phyloP scores from a whole-genome alignment of 768 basidiomycete species.

The Boletus insuetus region DNA sequence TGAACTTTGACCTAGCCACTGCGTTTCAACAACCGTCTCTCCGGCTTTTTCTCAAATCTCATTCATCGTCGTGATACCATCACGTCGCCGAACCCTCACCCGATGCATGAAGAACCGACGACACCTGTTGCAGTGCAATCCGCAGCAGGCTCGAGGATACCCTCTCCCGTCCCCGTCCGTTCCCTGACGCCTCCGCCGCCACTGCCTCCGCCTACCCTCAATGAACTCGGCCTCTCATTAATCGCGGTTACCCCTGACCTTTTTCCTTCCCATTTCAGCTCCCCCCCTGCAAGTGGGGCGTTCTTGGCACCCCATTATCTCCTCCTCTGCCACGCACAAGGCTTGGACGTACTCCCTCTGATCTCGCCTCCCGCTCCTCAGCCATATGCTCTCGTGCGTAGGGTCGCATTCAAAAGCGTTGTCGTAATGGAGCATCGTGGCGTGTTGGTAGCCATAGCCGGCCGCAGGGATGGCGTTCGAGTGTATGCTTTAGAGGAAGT shows the following conservation, averaged over 20 bases:
- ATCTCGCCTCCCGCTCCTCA: conserved; percentile 68
- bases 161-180: conserved; percentile 54
- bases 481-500: conserved; percentile 89
- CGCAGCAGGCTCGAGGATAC: conserved; percentile 44
- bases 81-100: conserved; percentile 25
- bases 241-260: conserved; percentile 65
- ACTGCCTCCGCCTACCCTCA: conserved; percentile 66
- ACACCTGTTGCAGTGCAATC: conserved; percentile 29
- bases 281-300: conserved; percentile 73
- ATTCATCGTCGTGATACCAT: conserved; percentile 67
- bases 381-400: conserved; percentile 79
- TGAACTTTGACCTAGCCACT: conserved; percentile 34
- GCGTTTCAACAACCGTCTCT: conserved; percentile 70
- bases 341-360: conserved; percentile 81
- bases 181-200: conserved; percentile 69
- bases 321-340: conserved; percentile 81
- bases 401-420: conserved; percentile 82
- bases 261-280: conserved; percentile 73
- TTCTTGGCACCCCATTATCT: conserved; percentile 81
- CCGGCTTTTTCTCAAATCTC: conserved; percentile 80
- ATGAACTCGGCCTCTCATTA: conserved; percentile 73
- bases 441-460: conserved; percentile 87
- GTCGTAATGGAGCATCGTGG: conserved; percentile 92
- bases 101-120: conserved; percentile 35
- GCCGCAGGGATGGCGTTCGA: conserved; percentile 79